These are phyloP conservation scores for Potentilla sterilis DNA, from an alignment of 306 rosid genomes.

Conservation along the genomic window DNA sequence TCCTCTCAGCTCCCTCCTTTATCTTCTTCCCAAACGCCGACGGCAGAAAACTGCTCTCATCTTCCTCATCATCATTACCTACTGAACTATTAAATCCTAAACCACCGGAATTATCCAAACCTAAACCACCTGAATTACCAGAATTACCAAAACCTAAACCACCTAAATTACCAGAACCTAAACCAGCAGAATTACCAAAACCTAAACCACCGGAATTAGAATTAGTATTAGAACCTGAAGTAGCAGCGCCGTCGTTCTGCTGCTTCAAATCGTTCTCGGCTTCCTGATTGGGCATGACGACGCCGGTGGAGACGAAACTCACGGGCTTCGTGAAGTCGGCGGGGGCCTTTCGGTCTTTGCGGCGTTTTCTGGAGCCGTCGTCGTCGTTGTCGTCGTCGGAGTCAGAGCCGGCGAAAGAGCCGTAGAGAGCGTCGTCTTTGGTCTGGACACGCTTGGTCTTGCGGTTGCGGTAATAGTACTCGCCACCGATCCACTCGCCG, in stretches of 20 bases:
- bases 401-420: slow-evolving; percentile 55
- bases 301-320: slow-evolving; percentile 77
- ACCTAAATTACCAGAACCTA: slow-evolving; percentile 25
- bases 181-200: slow-evolving; percentile 17
- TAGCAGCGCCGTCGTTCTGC: slow-evolving; percentile 34
- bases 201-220: slow-evolving; percentile 30
- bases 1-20: slow-evolving; percentile 77
- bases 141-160: slow-evolving; percentile 37
- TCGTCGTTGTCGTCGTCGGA: slow-evolving; percentile 41
- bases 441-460: slow-evolving; percentile 70
- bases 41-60: slow-evolving; percentile 46
- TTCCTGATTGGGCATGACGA: slow-evolving; percentile 64
- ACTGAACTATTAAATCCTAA: slow-evolving; percentile 40
- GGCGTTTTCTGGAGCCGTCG: slow-evolving; percentile 51
- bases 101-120: slow-evolving; percentile 28
- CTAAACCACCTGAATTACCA: too few relatives aligned
- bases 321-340: slow-evolving; percentile 69
- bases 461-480: slow-evolving; percentile 60
- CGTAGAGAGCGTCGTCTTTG: slow-evolving; percentile 70
- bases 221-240: slow-evolving; percentile 33
- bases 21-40: slow-evolving; percentile 78
- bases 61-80: slow-evolving; percentile 34
- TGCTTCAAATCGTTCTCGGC: slow-evolving; percentile 41
- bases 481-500: slow-evolving; percentile 67
- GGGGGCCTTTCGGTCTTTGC: slow-evolving; percentile 37